These are phyloP conservation scores for Drechslera avenae DNA, from an alignment of 2,329 filamentous ascomycete genomes.

Conservation along the genomic window DNA sequence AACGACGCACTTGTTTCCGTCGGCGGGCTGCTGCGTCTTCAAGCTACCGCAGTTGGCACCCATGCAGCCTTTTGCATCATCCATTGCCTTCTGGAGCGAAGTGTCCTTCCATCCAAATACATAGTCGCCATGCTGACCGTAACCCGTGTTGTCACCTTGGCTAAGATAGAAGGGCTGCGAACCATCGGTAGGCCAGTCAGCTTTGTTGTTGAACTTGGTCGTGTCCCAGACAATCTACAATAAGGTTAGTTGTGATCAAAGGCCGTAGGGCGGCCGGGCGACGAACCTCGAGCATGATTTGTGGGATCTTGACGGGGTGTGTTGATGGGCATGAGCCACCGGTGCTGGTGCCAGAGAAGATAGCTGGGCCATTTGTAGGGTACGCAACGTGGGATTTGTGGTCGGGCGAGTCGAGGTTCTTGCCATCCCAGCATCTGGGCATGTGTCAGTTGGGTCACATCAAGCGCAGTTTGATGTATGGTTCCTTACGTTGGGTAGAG, in stretches of 20 bases:
- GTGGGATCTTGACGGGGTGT: slow-evolving; percentile 54
- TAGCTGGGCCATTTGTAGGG: slow-evolving; percentile 39
- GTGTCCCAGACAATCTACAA: slow-evolving; percentile 52
- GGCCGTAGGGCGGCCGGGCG: no score
- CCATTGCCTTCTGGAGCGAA: slow-evolving; percentile 39
- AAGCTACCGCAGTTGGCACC: slow-evolving; percentile 34
- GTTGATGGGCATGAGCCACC: slow-evolving; percentile 50
- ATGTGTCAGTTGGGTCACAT: slow-evolving; percentile 26
- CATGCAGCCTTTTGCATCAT: slow-evolving; percentile 36
- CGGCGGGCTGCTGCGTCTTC: slow-evolving; percentile 31
- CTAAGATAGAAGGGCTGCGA: slow-evolving; percentile 36
- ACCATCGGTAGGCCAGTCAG: slow-evolving; percentile 38
- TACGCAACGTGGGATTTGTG: slow-evolving; percentile 61
- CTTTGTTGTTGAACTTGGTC: slow-evolving; percentile 42
- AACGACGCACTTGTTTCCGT: slow-evolving; percentile 30
- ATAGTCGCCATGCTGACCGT: slow-evolving; percentile 35
- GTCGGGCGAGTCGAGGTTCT: slow-evolving; percentile 51
- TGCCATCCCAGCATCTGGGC: slow-evolving; percentile 57
- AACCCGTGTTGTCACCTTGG: slow-evolving; percentile 31
- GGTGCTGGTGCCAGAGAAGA: slow-evolving; percentile 28
- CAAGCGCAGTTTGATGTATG: no score
- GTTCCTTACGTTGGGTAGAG: slow-evolving; percentile 30
- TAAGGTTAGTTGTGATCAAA: not conserved
- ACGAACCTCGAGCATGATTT: slow-evolving; percentile 52
- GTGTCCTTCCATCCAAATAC: slow-evolving; percentile 42